Base-by-base conservation (phyloP, 192 early-diverging fungal species). In the Linnemannia zychae region DNA sequence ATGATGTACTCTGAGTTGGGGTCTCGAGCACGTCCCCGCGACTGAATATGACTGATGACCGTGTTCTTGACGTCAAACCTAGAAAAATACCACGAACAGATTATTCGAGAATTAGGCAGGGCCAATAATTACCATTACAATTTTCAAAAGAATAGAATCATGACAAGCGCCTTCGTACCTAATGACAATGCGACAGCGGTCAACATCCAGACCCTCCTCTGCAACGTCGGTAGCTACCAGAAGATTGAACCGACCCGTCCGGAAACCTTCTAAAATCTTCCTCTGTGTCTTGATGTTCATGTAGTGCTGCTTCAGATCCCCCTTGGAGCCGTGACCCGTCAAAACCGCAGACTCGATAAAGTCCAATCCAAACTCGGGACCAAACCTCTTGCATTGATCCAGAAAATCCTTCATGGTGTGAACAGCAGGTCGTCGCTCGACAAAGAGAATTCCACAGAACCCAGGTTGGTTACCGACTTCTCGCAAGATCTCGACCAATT, bases 201-300 rank as follows among this genome's bases (percentile, higher is more conserved):
- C 94, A 65, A 99, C 96, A 81, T 99, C 98, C 7, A 99, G 88
- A 38, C 98, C 98, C 82, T 99, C 98, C 84, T 98, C 98, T 17
- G 96, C 98, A 24, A 99, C 97, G 89, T 94, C 92, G 0, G 98
- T 99, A 5, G 98, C 96, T 66, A 98, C 91, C 1, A 99, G 83
- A 28, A 98, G 80, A 75, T 98, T 98, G 47, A 93, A 77, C 1
- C 83, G 80, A 65, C 94, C 93, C 9, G 75, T 74, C 20, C 92
- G 87, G 85, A 99, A 99, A 18, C 93, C 84, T 2, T 74, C 82
- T 28, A 98, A 90, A 1, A 91, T 90, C 40, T 86, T 88, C 13
- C 89, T 88, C 87, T 96, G 95, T 15, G 87, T 70, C 38, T 76
- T 88, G 40, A 82, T 87, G 34, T 79, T 74, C 92, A 91, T 92